Evolutionary conservation across 768 basidiomycete genomes (phyloP).

Genomic region (Boletus sp.): DNA sequence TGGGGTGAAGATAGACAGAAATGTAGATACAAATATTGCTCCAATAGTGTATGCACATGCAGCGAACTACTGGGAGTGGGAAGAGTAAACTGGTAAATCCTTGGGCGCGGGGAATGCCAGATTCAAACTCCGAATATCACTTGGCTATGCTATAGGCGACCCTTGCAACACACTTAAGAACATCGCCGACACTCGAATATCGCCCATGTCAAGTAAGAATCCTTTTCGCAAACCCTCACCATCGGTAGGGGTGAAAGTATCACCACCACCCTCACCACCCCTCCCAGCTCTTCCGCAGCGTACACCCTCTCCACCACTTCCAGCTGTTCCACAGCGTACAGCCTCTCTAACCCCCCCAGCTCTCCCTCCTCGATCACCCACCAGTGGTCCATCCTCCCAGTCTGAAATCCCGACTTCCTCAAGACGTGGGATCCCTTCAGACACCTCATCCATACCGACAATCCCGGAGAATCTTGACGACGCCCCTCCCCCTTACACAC

Average conservation of each 20-base stretch:
- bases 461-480: conserved; percentile 35
- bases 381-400: background rate
- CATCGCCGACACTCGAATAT: background rate
- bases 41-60: too few relatives aligned
- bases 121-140: background rate
- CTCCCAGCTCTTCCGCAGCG: conserved; percentile 6
- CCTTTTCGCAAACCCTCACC: conserved; percentile 12
- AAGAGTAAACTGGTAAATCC: too few relatives aligned
- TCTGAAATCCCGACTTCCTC: background rate
- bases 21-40: too few relatives aligned
- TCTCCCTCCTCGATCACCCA: conserved; percentile 1
- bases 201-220: conserved; percentile 16
- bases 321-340: background rate
- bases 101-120: too few relatives aligned
- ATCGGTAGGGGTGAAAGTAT: background rate
- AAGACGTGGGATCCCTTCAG: background rate
- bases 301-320: background rate
- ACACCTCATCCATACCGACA: too few relatives aligned
- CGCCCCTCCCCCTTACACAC: conserved; percentile 68
- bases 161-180: background rate
- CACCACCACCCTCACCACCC: conserved; percentile 2
- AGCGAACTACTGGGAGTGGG: too few relatives aligned
- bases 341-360: background rate
- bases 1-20: too few relatives aligned
- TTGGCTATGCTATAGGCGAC: too few relatives aligned